These are phyloP conservation scores for Hemileia vastatrix DNA, from an alignment of 1,284 basidiomycete genomes.

Conservation along the genomic window DNA sequence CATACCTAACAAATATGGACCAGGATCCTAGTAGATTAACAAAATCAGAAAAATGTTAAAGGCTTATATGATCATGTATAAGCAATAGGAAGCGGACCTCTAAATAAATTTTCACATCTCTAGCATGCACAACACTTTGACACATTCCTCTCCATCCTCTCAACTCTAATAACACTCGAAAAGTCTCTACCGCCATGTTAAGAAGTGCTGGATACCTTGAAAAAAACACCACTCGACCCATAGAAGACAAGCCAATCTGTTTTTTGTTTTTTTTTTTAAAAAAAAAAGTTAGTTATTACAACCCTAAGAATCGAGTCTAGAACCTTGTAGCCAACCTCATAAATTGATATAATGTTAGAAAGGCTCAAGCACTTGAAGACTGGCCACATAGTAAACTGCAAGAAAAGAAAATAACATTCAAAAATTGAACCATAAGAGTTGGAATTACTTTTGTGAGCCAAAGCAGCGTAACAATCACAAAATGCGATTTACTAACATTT, in stretches of 20 bases:
- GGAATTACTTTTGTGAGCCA: conserved; percentile 3
- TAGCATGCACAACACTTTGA: conserved; percentile 71
- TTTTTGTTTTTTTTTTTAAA: neutral
- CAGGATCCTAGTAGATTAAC: conserved; percentile 52
- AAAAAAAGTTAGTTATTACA: neutral
- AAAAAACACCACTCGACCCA: conserved; percentile 79
- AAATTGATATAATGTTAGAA: conserved; percentile 84
- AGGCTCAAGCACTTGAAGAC: conserved; percentile 87
- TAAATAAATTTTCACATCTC: conserved; percentile 72
- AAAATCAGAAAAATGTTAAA: conserved; percentile 24
- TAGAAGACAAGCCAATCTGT: conserved; percentile 74
- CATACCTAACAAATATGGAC: conserved; percentile 82
- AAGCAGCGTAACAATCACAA: conserved; percentile 25
- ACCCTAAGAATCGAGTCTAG: neutral
- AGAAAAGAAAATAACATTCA: conserved; percentile 45
- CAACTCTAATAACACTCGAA: conserved; percentile 84
- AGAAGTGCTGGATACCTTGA: conserved; percentile 85
- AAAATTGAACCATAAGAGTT: conserved; percentile 49
- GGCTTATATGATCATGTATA: neutral
- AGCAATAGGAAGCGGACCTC: conserved; percentile 9
- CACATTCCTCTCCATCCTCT: conserved; percentile 88
- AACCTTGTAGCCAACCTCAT: conserved; percentile 52
- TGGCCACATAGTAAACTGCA: conserved; percentile 85
- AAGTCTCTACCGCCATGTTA: conserved; percentile 61
- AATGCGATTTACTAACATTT: conserved; percentile 1